Base-by-base conservation (phyloP, 768 basidiomycete genomes). In the Leccinum ochraceum region DNA sequence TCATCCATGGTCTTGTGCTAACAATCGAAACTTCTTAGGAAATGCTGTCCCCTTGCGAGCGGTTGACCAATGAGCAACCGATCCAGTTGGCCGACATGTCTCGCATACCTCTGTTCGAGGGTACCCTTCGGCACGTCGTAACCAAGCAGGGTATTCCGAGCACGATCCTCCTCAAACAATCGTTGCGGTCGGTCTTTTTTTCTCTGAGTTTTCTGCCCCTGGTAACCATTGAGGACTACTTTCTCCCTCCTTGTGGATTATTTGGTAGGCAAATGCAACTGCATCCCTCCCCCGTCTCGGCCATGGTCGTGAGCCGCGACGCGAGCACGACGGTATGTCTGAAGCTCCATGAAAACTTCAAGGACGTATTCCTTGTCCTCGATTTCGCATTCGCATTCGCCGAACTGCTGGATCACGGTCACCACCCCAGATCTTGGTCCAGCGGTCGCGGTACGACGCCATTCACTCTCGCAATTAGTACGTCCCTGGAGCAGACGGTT, bases 251-350 rank as follows among this genome's bases (percentile, higher is more conserved):
- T 44, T 4, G 42, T 44, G n/a, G n/a, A 39, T 20, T 8, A 3
- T 42, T 48, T 51, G 24, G 32, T 62, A 79, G 71, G 54, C 67
- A 69, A 49, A 63, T 68, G 70, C 73, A 65, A 20, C 59, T 57
- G 1, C 26, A 63, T 1, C 13, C 56, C 11, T 60, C 54, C 10
- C 67, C 56, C 24, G 61, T 57, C 69, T 76, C 48, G 62, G 78
- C 37, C 77, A 79, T 57, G 16, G 74, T 88, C 37, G 81, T 90
- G 56, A 87, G 86, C 11, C 84, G 87, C 14, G 83, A 83, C 24
- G 81, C 86, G 0, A 82, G 87, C 66, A 83, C 89, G 53, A 67
- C 86, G 14, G 76, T 80, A 22, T 82, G 85, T 66, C 66, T 86
- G 28, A 76, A 73, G 54, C 39, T 78, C 26, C 65, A 62, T 20